Evolutionary conservation across 768 basidiomycete species (phyloP).

Genomic region (Hygrocybe punicea): DNA sequence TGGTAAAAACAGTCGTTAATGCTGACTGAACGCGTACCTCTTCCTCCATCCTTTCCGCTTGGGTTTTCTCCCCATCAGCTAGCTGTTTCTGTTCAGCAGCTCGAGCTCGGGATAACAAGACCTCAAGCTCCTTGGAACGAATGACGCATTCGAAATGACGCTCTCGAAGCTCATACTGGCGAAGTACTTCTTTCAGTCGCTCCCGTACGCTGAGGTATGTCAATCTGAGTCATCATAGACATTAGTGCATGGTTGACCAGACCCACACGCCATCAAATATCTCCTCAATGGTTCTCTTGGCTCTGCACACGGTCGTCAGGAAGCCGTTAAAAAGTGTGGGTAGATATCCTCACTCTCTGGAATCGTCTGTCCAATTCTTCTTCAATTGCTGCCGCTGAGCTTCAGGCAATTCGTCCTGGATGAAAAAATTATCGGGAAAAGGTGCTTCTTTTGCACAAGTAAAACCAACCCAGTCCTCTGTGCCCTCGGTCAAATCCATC

Average conservation of each 20-base stretch:
- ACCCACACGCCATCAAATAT: constrained; percentile 85
- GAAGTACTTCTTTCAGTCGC: constrained; percentile 80
- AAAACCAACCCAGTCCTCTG: constrained; percentile 59
- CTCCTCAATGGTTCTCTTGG: constrained; percentile 70
- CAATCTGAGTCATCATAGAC: constrained; percentile 6
- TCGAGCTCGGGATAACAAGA: constrained; percentile 80
- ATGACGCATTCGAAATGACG: constrained; percentile 91
- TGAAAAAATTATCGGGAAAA: neutral
- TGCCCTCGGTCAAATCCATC: constrained; percentile 80
- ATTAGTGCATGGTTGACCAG: constrained; percentile 3
- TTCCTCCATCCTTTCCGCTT: constrained; percentile 66
- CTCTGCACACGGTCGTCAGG: constrained; percentile 42
- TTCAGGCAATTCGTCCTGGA: constrained; percentile 62
- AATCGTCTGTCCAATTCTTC: constrained; percentile 79
- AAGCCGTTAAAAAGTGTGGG: neutral
- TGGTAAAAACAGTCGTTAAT: constrained; percentile 6
- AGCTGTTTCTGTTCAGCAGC: constrained; percentile 85
- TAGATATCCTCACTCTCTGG: constrained; percentile 55
- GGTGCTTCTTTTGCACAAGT: neutral
- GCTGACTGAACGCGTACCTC: constrained; percentile 55
- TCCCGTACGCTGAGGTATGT: constrained; percentile 62
- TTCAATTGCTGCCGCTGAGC: constrained; percentile 65
- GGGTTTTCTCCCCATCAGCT: constrained; percentile 67
- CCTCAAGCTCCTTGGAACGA: constrained; percentile 88
- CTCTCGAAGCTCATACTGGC: constrained; percentile 86